Evolutionary conservation across 2,329 filamentous ascomycete species (phyloP), one percentile per base, ranked within the genome.

Genomic region (Nectriaceae sp.): DNA sequence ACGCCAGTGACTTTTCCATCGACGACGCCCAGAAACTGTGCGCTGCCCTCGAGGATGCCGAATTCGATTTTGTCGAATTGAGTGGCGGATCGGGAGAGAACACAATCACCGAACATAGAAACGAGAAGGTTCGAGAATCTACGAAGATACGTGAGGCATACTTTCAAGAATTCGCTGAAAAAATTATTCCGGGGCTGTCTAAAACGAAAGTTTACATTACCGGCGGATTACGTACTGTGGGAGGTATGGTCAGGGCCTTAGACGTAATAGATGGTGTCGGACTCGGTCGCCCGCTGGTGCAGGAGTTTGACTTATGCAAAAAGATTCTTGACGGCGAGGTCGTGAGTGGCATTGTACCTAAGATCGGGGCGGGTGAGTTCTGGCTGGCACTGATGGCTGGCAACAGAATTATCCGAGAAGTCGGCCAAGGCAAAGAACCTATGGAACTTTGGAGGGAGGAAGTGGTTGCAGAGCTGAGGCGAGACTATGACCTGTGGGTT

Each of bases 121-220:
- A n/a, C n/a, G n/a, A n/a, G n/a, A n/a, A n/a, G n/a, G 70, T 76
- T 63, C 69, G 74, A 42, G 80, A 84, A 37, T 76, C 72, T 13
- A 83, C 79, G 4, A 73, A 71, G 64, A 76, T 77, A 65, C 70
- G 79, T 4, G 80, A 83, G 57, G 74, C 78, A 2, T 84, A 82
- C 71, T 85, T 84, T 71, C 61, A 85, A 37, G 79, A 83, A 0
- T 84, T 84, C 46, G 82, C 82, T 0, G 75, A 84, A 49, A 58
- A 65, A 52, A 75, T 85, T 60, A 66, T 76, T 20, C 69, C 68
- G 0, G 55, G 59, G 29, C 56, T 75, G 5, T 69, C 52, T 1
- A 75, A 78, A 62, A 85, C 81, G 0, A 80, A 75, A 60, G 74
- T 71, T 0, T 85, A 82, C 55, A 69, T 85, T 33, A 84, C 80